A percentile compares a stretch with the other conserved stretches of the same genome.
These are phyloP conservation scores for Rhododendron henanense DNA, from an alignment of 148 eudicot species.

Conservation along the genomic window DNA sequence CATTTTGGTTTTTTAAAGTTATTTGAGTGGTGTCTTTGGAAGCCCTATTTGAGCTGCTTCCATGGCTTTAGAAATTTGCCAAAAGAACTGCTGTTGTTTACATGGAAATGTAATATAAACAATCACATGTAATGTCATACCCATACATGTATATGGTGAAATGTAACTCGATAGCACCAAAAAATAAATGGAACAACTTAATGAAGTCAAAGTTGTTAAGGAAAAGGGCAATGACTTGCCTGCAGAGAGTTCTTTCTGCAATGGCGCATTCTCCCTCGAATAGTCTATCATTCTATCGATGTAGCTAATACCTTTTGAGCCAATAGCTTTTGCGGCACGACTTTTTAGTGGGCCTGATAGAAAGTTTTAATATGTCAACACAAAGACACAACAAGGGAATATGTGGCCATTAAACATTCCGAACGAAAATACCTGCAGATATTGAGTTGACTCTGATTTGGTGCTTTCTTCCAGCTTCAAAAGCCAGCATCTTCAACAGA, in stretches of 20 bases:
- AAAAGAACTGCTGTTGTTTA: not conserved
- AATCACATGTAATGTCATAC: not conserved
- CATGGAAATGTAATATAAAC: not conserved
- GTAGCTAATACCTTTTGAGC: slow-evolving; percentile 27
- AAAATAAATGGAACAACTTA: not conserved
- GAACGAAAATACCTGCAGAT: slow-evolving; percentile 70
- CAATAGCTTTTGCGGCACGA: slow-evolving; percentile 98
- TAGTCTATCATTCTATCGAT: slow-evolving; percentile 96
- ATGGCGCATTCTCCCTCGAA: slow-evolving; percentile 80
- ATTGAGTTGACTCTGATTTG: slow-evolving; percentile 93
- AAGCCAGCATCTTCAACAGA: slow-evolving; percentile 70
- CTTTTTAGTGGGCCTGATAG: slow-evolving; percentile 85
- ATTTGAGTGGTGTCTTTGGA: not conserved
- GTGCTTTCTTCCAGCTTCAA: slow-evolving; percentile 94
- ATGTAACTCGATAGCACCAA: not conserved
- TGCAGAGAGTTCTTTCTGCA: slow-evolving; percentile 88
- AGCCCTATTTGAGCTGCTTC: not conserved
- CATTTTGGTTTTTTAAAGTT: not conserved
- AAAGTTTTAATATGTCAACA: not conserved
- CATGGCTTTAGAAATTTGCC: not conserved
- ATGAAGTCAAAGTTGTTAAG: not conserved
- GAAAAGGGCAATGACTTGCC: slow-evolving; percentile 35
- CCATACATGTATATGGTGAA: not conserved
- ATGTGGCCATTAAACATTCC: not conserved
- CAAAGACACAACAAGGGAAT: not conserved